Base-by-base conservation (phyloP, 2,329 filamentous ascomycete species). In the Plenodomus tracheiphilus region DNA sequence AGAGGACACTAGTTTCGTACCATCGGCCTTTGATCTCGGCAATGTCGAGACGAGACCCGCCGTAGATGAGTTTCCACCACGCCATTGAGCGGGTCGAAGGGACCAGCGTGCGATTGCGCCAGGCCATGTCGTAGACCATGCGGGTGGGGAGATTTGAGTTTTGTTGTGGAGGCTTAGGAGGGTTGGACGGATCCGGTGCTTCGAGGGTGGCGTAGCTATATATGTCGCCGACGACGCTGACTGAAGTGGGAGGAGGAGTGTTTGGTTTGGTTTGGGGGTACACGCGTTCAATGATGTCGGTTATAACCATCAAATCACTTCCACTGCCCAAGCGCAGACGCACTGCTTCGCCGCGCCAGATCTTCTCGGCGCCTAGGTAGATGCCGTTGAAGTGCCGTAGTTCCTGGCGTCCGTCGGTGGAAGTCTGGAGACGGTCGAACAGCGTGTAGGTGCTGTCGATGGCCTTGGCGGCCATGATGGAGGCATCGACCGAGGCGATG, bases 271-370 rank as follows among this genome's bases (percentile, higher is more conserved):
- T 39, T 20, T 41, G 51, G 19, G 53, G 50, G 8, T 58, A 44
- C 21, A 66, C 59, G 20, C 70, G 72, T 48, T 79, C 76, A 17
- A 79, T 47, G 35, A 79, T 74, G 25, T 73, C 64, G 22, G 70
- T 73, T 10, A 80, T 51, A 22, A 79, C 74, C 55, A 84, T 70
- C 30, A 84, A 71, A 38, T 81, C 76, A 22, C 75, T 75, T 16
- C 75, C 75, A 1, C 68, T 66, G n/a, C 69, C 72, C 13, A 73
- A 66, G 6, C 73, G 70, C 4, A 84, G 66, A n/a, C 82, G 79
- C 13, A 84, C 73, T 1, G 80, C 75, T 39, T 85, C 82, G n/a
- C 81, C 80, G 17, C 77, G 67, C 79, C 81, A 85, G 18, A 84
- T 74, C 65, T 84, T 84, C 59, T 85, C 82, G 1, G 78, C 81